Base-by-base conservation (phyloP, 2,329 filamentous ascomycete genomes). In the Colletotrichum zoysiae region DNA sequence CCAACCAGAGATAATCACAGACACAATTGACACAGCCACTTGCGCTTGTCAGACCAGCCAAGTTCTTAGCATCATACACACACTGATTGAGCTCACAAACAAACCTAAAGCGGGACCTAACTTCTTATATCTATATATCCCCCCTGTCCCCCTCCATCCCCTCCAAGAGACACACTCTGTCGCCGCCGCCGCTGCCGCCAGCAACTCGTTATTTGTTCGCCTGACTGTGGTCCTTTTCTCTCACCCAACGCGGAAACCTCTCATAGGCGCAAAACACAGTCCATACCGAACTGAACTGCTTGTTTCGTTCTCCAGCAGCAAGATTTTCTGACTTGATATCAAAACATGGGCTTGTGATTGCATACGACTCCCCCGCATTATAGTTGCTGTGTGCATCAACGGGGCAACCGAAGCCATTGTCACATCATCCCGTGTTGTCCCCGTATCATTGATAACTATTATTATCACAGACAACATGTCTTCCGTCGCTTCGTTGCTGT, bases 401-500 rank as follows among this genome's bases (percentile, higher is more conserved):
- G 11, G 35, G 51, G 8, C 30, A n/a, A 9, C 16, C 18, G 14
- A 8, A 18, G 18, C 18, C 56, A 50, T 20, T 18, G 26, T 42
- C 23, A n/a, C 6, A 63, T 33, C 16, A 18, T 60, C 40, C 23
- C 26, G 40, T 16, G 5, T 48, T n/a, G 6, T 11, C 8, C 7
- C 40, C 51, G 1, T 11, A 58, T 18, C 23, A 33, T 44, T 26
- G n/a, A 58, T 18, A 7, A 53, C 46, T 46, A 9, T 20, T 23
- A 40, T 3, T 8, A 18, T 35, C 30, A n/a, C n/a, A 35, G 38
- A 18, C 53, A 60, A n/a, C 23, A 70, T 71, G 68, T 68, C 68
- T 20, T 71, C 68, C 14, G 26, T 67, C 30, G 56, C 56, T 18
- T 62, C 64, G 18, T 44, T 70, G 7, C 40, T 70, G 38, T 60